Evolutionary conservation across 495 filamentous ascomycete genomes (phyloP).

Genomic region (Massariosphaeria phaeospora): DNA sequence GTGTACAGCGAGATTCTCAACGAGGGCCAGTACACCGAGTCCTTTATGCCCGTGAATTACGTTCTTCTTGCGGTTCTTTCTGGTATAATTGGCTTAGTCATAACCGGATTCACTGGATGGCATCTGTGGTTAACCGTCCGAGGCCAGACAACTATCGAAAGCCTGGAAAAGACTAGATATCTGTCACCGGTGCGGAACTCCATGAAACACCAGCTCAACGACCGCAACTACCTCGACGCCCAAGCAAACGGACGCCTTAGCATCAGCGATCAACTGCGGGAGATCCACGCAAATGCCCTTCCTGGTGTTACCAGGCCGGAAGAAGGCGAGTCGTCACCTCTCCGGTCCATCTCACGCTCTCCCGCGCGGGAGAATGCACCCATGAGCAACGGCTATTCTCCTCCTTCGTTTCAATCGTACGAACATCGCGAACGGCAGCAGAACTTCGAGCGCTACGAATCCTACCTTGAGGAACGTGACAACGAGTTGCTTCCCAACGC

Average conservation of each 20-base stretch:
- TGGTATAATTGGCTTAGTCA: constrained; percentile 84
- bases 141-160: constrained; percentile 91
- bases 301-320: constrained; percentile 73
- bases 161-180: constrained; percentile 89
- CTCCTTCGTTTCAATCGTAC: constrained; percentile 55
- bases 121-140: constrained; percentile 75
- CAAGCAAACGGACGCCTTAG: constrained; percentile 52
- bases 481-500: constrained; percentile 82
- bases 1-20: constrained; percentile 73
- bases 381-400: constrained; percentile 27
- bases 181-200: constrained; percentile 68
- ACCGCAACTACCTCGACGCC: constrained; percentile 36
- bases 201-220: constrained; percentile 55
- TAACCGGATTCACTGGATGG: constrained; percentile 88
- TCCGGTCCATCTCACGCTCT: constrained; percentile 25
- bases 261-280: constrained; percentile 69
- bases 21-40: constrained; percentile 58
- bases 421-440: constrained; percentile 68
- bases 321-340: constrained; percentile 61
- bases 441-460: constrained; percentile 69
- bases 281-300: constrained; percentile 78
- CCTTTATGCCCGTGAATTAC: constrained; percentile 81
- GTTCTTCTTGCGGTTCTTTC: constrained; percentile 78
- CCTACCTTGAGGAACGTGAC: constrained; percentile 84
- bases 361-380: constrained; percentile 27